A percentile compares a stretch with the other conserved stretches of the same genome.
Conservation (phyloP, 164 flowering plant genomes). For the Stephania cephalantha region DNA sequence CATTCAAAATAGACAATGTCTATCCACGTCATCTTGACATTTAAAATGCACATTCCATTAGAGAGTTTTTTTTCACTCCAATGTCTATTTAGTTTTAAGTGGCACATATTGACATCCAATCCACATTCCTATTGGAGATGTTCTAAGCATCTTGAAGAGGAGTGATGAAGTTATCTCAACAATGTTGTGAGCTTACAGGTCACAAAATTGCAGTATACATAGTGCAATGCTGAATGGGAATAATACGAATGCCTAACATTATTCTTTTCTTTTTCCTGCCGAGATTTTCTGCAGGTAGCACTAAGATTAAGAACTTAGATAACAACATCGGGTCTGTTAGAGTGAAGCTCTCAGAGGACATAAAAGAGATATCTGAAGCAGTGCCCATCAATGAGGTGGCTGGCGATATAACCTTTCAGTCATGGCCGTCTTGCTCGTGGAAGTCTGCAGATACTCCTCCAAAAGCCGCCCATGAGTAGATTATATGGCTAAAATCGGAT, state of each 20-base stretch:
- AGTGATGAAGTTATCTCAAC: no score
- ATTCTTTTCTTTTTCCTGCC: not conserved
- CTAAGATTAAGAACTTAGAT: conserved; percentile 28
- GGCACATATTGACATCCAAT: no score
- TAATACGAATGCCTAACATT: not conserved
- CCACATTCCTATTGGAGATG: no score
- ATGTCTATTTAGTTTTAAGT: no score
- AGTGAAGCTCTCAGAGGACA: conserved; percentile 21
- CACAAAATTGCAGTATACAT: not conserved
- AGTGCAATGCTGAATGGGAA: not conserved
- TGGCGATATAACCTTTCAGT: conserved; percentile 15
- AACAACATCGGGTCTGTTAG: conserved; percentile 23
- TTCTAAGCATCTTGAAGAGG: no score
- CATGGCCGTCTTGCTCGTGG: conserved; percentile 17
- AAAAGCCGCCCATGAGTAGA: conserved; percentile 6
- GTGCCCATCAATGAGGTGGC: conserved; percentile 25
- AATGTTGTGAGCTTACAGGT: not conserved
- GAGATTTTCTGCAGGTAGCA: conserved; percentile 21
- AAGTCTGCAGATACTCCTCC: conserved; percentile 34
- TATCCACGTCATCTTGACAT: no score
- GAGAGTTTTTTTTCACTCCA: no score
- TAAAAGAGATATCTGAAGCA: conserved; percentile 27
- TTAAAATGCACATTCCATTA: no score
- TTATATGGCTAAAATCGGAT: not conserved
- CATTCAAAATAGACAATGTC: no score